phyloP scores from a whole-genome alignment of 2,329 filamentous ascomycete species.

The Podosphaera xanthii region DNA sequence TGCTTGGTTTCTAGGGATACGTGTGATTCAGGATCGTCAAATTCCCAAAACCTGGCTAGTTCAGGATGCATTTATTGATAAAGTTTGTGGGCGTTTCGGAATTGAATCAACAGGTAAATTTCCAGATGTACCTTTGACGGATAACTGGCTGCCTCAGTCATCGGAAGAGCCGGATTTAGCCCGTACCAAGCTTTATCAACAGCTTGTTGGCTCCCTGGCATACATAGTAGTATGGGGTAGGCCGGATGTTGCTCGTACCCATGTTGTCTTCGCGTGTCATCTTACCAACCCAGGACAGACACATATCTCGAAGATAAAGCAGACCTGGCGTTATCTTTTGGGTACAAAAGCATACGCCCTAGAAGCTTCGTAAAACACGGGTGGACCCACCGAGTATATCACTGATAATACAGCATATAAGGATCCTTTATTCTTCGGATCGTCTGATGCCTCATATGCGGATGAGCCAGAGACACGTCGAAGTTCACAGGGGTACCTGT shows the following conservation, averaged over 20 bases:
- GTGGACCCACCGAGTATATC: not conserved
- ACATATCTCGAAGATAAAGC: no score
- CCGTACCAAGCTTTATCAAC: not conserved
- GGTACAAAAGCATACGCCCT: not conserved
- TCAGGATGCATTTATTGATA: no score
- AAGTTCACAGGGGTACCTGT: not conserved
- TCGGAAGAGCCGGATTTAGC: not conserved
- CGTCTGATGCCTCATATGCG: no score
- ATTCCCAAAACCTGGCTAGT: not conserved
- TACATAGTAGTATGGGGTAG: not conserved
- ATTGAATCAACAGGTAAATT: no score
- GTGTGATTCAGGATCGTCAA: not conserved
- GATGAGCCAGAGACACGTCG: not conserved
- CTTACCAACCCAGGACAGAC: no score
- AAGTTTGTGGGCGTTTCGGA: no score
- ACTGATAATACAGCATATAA: not conserved
- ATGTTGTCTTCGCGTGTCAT: no score
- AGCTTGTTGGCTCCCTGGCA: constrained; percentile 1
- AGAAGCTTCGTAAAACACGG: not conserved
- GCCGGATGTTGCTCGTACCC: not conserved
- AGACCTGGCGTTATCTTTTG: no score
- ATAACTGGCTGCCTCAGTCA: not conserved
- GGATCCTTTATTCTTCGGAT: not conserved
- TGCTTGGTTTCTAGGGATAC: not conserved
- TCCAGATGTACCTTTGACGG: no score